phyloP scores from a whole-genome alignment of 345 rosid genomes.

The Ceriops zippeliana region DNA sequence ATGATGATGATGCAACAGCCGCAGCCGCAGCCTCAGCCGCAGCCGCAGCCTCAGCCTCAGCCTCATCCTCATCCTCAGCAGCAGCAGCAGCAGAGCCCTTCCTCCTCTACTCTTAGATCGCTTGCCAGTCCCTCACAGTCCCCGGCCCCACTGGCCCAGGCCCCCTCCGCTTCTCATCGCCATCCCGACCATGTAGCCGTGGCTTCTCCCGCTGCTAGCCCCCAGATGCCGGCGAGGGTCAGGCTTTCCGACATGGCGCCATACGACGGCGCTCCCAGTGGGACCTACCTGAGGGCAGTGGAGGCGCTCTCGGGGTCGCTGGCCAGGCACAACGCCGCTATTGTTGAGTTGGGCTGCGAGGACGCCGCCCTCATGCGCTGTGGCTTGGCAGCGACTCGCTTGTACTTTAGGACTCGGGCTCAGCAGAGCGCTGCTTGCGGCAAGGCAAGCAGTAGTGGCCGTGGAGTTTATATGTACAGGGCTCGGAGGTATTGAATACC shows the following conservation, averaged over 20 bases:
- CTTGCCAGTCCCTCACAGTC: background rate
- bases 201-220: slow-evolving; percentile 35
- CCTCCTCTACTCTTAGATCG: background rate
- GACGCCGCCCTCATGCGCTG: slow-evolving; percentile 74
- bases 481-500: slow-evolving; percentile 66
- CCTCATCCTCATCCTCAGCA: too few relatives aligned
- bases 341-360: slow-evolving; percentile 72
- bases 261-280: slow-evolving; percentile 74
- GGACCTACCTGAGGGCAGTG: slow-evolving; percentile 60
- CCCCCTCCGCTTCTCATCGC: slow-evolving; percentile 8
- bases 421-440: slow-evolving; percentile 24
- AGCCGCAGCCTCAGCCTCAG: background rate
- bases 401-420: slow-evolving; percentile 61
- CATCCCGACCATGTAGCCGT: slow-evolving; percentile 23
- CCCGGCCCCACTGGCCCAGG: background rate
- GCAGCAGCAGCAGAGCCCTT: background rate
- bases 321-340: slow-evolving; percentile 76
- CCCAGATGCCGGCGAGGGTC: slow-evolving; percentile 54
- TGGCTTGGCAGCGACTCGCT: slow-evolving; percentile 72
- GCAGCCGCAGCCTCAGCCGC: background rate
- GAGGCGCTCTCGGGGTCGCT: slow-evolving; percentile 82
- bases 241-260: slow-evolving; percentile 64
- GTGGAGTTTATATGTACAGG: slow-evolving; percentile 71
- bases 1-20: slow-evolving; percentile 1
- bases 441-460: slow-evolving; percentile 39